Evolutionary conservation across 2,329 filamentous ascomycete species (phyloP), one percentile per base, ranked within the genome.

Genomic region (Elsinoe australis): DNA sequence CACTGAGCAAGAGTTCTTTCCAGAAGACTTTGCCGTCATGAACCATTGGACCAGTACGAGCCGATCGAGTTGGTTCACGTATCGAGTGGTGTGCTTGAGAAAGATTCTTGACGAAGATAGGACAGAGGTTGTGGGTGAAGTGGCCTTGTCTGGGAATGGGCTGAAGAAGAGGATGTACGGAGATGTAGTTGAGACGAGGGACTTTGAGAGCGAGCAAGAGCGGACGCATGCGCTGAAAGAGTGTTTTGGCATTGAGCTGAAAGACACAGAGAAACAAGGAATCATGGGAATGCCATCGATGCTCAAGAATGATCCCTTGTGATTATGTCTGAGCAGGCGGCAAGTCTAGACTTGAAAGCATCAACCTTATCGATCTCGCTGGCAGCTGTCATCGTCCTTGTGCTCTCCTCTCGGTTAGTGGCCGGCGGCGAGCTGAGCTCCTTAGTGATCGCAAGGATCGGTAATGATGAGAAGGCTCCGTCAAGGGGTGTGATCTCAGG

Each of bases 1-100:
- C 61, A 72, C 74, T 1, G 78, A 83, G 52, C 67, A 73, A 12
- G 81, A 85, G 61, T 85, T 83, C 61, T 59, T 78, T 26, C 72
- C 71, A 3, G 62, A 67, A 34, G 82, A 85, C 61, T 85, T 79
- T 56, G 71, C 70, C 28, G 67, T 81, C 4, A 70, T 82, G 67
- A 83, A 77, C 60, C 76, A 68, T 55, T 74, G 59, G 38, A 77
- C 75, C 1, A 78, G 74, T 53, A 70, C 69, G 35, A 67, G 64
- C 49, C 62, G 66, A 17, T 59, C 61, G 22, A 75, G 69, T 49
- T 76, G 71, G 59, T 82, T 83, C 60, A 75, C 72, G 8, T 65
- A 69, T 49, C 70, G 59, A 2, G 61, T 82, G 28, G 59, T 82
- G 15, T 71, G 75, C 49, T 67, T 71, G 46, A 73, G 68, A 60